Evolutionary conservation across 495 filamentous ascomycete species (phyloP).

Genomic region (Wilcoxina mikolae): DNA sequence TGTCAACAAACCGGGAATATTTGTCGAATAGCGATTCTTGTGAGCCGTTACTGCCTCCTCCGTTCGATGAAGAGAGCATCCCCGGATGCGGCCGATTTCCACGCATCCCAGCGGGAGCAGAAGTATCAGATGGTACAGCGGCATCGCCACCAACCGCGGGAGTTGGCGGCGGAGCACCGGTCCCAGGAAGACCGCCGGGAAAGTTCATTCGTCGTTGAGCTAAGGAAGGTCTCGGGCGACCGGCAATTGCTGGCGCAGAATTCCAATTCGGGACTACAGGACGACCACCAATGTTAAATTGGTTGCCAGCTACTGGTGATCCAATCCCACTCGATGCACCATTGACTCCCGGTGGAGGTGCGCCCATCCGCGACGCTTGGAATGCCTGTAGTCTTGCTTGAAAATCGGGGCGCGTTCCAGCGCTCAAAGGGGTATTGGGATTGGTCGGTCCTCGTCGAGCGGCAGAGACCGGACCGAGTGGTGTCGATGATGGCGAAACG

Average conservation of each 20-base stretch:
- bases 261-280: constrained; percentile 34
- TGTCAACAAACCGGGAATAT: constrained; percentile 82
- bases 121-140: not conserved
- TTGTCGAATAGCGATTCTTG: constrained; percentile 65
- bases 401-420: constrained; percentile 38
- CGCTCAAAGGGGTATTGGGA: constrained; percentile 42
- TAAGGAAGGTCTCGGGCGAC: constrained; percentile 34
- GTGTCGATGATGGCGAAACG: constrained; percentile 55
- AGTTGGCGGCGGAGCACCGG: constrained; percentile 7
- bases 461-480: constrained; percentile 65
- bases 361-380: constrained; percentile 48
- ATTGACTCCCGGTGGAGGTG: constrained; percentile 32
- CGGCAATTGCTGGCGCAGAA: constrained; percentile 37
- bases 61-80: constrained; percentile 7
- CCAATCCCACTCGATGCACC: constrained; percentile 9
- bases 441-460: constrained; percentile 48
- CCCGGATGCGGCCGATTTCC: constrained; percentile 2
- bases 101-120: constrained; percentile 2
- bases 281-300: constrained; percentile 27
- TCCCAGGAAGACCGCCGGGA: constrained; percentile 15
- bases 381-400: constrained; percentile 69
- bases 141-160: constrained; percentile 2
- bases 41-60: constrained; percentile 9
- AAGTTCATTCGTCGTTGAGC: constrained; percentile 26
- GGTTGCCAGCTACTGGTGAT: constrained; percentile 8